Conservation (phyloP, 2,329 filamentous ascomycete genomes). For the Talaromyces sp. region DNA sequence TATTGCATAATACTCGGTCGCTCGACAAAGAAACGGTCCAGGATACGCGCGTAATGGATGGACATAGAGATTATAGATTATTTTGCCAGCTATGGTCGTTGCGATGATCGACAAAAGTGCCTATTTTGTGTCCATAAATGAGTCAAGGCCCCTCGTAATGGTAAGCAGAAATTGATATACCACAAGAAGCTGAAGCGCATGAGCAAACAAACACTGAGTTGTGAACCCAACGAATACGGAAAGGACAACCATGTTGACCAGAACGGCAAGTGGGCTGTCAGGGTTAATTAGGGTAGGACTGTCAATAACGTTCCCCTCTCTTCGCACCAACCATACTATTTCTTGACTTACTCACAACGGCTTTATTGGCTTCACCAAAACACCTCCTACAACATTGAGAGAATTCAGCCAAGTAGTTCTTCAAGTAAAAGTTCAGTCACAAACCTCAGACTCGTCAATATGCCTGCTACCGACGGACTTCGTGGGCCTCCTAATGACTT, state of each 20-base stretch:
- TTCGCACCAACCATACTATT: not conserved
- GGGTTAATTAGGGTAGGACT: not conserved
- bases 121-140: not conserved
- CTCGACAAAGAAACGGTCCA: constrained; percentile 20
- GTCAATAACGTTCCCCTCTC: too few relatives aligned
- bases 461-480: constrained; percentile 7
- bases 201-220: not conserved
- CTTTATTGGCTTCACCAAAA: not conserved
- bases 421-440: not conserved
- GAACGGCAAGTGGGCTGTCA: not conserved
- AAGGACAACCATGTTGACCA: not conserved
- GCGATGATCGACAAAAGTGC: not conserved
- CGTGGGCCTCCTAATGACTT: not conserved
- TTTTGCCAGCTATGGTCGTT: not conserved
- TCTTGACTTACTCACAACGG: not conserved
- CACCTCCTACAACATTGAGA: not conserved
- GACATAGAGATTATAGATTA: constrained; percentile 26
- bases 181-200: not conserved
- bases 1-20: constrained; percentile 7
- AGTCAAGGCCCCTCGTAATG: not conserved
- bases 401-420: not conserved
- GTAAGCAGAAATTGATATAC: not conserved
- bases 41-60: constrained; percentile 26
- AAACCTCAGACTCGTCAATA: not conserved
- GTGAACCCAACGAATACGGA: not conserved